Conservation (phyloP, 2,329 filamentous ascomycete species). For the Ophiostoma ips region DNA sequence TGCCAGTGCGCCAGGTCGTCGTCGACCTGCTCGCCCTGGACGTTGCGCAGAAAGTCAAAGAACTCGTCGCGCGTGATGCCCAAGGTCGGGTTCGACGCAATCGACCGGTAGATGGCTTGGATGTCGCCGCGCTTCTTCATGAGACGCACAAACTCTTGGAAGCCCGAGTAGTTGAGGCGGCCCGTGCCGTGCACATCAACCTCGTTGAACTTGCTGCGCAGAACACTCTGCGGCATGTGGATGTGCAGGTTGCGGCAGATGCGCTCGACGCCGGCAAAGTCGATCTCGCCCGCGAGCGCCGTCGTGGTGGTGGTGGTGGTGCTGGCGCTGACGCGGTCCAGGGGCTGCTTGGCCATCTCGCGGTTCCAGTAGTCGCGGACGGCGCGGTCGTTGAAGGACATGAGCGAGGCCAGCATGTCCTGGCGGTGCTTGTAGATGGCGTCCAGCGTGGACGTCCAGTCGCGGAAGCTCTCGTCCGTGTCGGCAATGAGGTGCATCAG, state of each 20-base stretch:
- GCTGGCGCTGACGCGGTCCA: conserved; percentile 17
- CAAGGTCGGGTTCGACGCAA: conserved; percentile 42
- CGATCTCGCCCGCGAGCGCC: conserved; percentile 52
- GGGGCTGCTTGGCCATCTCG: conserved; percentile 59
- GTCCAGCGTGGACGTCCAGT: conserved; percentile 77
- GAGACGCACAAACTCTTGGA: conserved; percentile 67
- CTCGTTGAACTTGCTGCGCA: conserved; percentile 59
- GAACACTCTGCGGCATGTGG: conserved; percentile 63
- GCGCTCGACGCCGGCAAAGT: conserved; percentile 64
- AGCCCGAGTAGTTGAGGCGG: conserved; percentile 63
- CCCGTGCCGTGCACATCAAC: conserved; percentile 53
- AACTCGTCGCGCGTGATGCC: conserved; percentile 65
- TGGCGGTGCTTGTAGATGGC: conserved; percentile 75
- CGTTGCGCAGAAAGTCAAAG: conserved; percentile 54
- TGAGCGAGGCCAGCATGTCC: conserved; percentile 78
- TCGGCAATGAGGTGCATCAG: conserved; percentile 78
- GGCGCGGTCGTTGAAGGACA: conserved; percentile 71
- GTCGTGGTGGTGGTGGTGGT: conserved; percentile 25
- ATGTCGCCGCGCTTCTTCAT: conserved; percentile 80
- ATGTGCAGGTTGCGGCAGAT: conserved; percentile 87
- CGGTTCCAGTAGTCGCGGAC: conserved; percentile 74
- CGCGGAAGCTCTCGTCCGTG: conserved; percentile 52
- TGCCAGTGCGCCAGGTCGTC: conserved; percentile 54
- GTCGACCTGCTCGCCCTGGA: conserved; percentile 65
- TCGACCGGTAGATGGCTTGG: conserved; percentile 52